Evolutionary conservation across 345 rosid genomes (phyloP), one percentile per base, ranked within the genome.

Genomic region (Linum trigynum): DNA sequence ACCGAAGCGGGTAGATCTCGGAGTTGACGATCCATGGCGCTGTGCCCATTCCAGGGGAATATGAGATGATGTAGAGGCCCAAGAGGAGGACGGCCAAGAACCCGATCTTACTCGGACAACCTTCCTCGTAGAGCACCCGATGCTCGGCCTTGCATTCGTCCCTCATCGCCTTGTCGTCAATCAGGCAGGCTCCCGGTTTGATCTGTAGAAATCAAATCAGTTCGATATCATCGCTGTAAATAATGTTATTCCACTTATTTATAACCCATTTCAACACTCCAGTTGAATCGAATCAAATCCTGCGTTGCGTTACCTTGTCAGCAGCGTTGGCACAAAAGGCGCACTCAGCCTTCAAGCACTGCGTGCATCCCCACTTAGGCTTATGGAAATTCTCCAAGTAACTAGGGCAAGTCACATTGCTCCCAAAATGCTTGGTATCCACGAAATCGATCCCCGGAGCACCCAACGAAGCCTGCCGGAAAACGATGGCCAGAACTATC

Each of bases 21-120:
- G 98, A 89, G 84, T 89, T 92, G 4, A 89, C 83, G 17, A 89
- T 83, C 98, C 95, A 84, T 0, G 95, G 97, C 16, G 74, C 89
- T 0, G 92, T 82, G 3, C 97, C 97, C 91, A 89, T 89, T 14
- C 98, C 89, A 0, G 95, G 98, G 0, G 98, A 78, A 48, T 84
- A 92, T n/a, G 67, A 58, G 10, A 92, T 61, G 56, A 89, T 92
- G 76, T 92, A 89, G 16, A 81, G 17, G 0, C 85, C 97, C 3
- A 92, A 75, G 57, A 89, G 74, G 39, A 87, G 50, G 7, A 89
- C 80, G 0, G 98, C 91, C 1, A 86, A 73, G 62, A 85, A 87
- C 0, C 97, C 98, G 4, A 89, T 68, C 66, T 66, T 86, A 81
- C 90, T 89, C 0, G 97, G 98, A 42, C 97, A 92, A 1, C 98